Base-by-base conservation (phyloP, 2,329 filamentous ascomycete species). In the Cercospora nicotianae region DNA sequence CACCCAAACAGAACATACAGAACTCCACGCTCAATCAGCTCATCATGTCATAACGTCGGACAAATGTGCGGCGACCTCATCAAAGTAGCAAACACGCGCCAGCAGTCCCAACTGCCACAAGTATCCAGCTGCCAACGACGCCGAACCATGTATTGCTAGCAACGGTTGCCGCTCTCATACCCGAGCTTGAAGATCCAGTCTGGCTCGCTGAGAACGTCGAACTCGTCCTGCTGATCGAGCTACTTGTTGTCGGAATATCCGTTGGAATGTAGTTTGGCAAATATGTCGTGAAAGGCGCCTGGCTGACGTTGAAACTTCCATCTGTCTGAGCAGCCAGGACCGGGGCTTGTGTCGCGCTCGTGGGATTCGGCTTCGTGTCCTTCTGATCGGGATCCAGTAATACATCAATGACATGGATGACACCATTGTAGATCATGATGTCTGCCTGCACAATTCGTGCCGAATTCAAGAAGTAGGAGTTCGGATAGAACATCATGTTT, bases 381-480 rank as follows among this genome's bases (percentile, higher is more conserved):
- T 77, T 67, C 3, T 75, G 79, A 42, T 81, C 75, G 1, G 82
- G 83, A 73, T 83, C 85, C 31, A 86, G 77, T 7, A 85, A 82
- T 9, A 80, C 81, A 65, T 76, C 77, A 42, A 88, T 81, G 13
- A 88, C 80, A 72, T 88, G 86, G 3, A 87, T 76, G 1, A 89
- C 86, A 28, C 87, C 87, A 69, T 88, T 88, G 33, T 80, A 80
- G 10, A 84, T 77, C 5, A 89, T 76, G 2, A 86, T 77, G 72
- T 88, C 81, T 1, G 82, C 77, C 1, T 79, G 76, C 2, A 84
- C 77, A 33, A 89, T 80, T 69, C 81, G 80, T 2, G 86, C 86
- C n/a, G 82, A 80, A 79, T 87, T 86, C 65, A 84, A 81, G 69
- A 80, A 86, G 20, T 82, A 75, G 2, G 74, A 75, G 33, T 80